Conservation (phyloP, 495 filamentous ascomycete genomes). For the Venustampulla echinocandica region DNA sequence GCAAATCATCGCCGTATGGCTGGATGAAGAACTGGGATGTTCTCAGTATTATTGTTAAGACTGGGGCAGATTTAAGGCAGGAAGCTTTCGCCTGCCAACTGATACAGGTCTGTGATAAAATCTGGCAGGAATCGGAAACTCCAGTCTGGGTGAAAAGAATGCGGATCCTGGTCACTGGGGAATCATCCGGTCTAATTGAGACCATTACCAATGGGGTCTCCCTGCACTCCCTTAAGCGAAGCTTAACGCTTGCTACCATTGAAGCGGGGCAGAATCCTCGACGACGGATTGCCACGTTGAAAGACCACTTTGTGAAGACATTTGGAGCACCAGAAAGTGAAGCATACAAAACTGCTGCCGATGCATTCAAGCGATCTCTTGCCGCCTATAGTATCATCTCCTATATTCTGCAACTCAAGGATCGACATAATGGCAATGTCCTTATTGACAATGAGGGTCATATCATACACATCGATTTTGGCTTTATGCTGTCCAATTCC, state of each 20-base stretch:
- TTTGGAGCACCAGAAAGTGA: slow-evolving; percentile 57
- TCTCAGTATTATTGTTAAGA: slow-evolving; percentile 72
- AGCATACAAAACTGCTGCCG: slow-evolving; percentile 52
- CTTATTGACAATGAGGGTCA: slow-evolving; percentile 71
- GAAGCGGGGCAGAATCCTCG: slow-evolving; percentile 56
- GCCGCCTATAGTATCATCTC: slow-evolving; percentile 70
- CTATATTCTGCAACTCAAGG: slow-evolving; percentile 69
- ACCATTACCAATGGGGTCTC: slow-evolving; percentile 75
- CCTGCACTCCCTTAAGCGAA: slow-evolving; percentile 66
- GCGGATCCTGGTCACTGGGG: slow-evolving; percentile 70
- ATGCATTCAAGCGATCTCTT: slow-evolving; percentile 60
- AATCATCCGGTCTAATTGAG: slow-evolving; percentile 69
- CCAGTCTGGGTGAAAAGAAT: slow-evolving; percentile 75
- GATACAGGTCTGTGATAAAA: slow-evolving; percentile 64
- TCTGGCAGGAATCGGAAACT: slow-evolving; percentile 61
- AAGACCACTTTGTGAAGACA: slow-evolving; percentile 67
- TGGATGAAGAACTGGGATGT: slow-evolving; percentile 77
- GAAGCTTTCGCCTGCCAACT: slow-evolving; percentile 74
- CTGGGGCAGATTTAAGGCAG: slow-evolving; percentile 65
- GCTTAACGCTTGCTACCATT: slow-evolving; percentile 58
- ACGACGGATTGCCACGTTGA: slow-evolving; percentile 59
- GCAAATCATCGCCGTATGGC: slow-evolving; percentile 64
- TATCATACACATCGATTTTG: slow-evolving; percentile 76
- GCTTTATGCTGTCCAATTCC: slow-evolving; percentile 75
- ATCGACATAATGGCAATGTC: slow-evolving; percentile 75